Conservation (phyloP, 2,329 filamentous ascomycete species). For the Chrysoporthe cubensis region DNA sequence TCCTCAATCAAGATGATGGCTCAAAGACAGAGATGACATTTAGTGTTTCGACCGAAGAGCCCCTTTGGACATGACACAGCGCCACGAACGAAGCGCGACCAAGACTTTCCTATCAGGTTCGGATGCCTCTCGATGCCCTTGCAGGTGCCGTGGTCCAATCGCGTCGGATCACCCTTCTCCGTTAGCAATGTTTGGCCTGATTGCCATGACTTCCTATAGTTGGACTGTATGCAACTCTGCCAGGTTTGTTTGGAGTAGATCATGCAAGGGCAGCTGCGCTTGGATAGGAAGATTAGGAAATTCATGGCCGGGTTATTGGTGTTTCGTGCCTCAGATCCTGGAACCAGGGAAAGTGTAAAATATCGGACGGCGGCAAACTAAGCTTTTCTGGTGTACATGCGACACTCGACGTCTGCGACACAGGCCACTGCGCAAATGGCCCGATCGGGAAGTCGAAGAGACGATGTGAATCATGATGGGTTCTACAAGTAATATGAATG, state of each 20-base stretch:
- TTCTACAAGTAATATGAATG: background rate
- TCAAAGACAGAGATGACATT: background rate
- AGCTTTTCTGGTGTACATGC: slow-evolving; percentile 3
- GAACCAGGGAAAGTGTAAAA: slow-evolving; percentile 2
- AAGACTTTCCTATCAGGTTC: background rate
- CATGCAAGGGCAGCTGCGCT: background rate
- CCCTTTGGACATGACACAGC: background rate
- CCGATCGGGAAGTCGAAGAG: slow-evolving; percentile 3
- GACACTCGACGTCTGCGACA: slow-evolving; percentile 10
- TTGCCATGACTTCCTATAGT: background rate
- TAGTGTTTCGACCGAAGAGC: background rate
- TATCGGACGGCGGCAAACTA: slow-evolving; percentile 12
- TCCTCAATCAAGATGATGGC: background rate
- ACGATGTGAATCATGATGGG: background rate
- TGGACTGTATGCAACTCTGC: background rate
- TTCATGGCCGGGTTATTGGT: background rate
- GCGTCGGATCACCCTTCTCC: background rate
- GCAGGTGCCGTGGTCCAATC: background rate
- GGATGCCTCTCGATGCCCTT: background rate
- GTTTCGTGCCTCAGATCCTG: slow-evolving; percentile 7
- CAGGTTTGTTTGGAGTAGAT: background rate
- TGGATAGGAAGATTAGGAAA: too few relatives aligned
- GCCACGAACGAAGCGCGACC: background rate
- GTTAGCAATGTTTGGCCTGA: slow-evolving; percentile 1
- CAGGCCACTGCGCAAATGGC: background rate